Base-by-base conservation (phyloP, 164 flowering plant species). In the Tinospora cordifolia region DNA sequence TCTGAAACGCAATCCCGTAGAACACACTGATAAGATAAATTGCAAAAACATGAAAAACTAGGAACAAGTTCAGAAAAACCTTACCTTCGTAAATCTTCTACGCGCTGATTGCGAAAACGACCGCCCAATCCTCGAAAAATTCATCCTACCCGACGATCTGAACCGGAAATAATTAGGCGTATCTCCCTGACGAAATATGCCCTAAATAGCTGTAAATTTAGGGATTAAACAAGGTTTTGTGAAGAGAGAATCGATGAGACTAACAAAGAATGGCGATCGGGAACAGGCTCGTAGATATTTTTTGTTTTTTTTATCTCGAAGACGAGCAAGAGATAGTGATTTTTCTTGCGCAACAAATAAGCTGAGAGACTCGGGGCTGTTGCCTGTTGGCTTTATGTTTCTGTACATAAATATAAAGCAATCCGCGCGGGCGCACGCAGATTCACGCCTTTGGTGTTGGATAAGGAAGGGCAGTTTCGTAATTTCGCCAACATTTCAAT, bases 91-190 rank as follows among this genome's bases (percentile, higher is more conserved):
- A 51, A 72, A 40, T 21, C 67, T 72, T 21, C 71, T 39, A 69
- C 76, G 78, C n/a, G 75, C 57, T 19, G 85, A 82, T 58, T 84
- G 83, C 1, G 83, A 65, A 2, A 81, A 25, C 6, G 82, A 79
- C 13, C 87, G 82, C 1, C 82, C 75, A 19, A 84, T 65, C 78
- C 79, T 81, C 0, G 85, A 81, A 62, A 84, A 82, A 0, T 79
- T 82, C 87, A 85, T 84, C 12, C 2, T 75, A 40, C 4, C 14
- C 25, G 15, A 40, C 49, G n/a, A 58, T 49, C 3, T 8, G 63
- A 51, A 71, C 72, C 65, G 65, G 69, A 71, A 62, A 30, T 62
- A 30, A 30, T 30, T 30, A 30, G 4, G 36, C 3, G 36, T 10
- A 62, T 1, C 14, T 27, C 36, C 65, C 15, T 6, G 30, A 8